A percentile compares a stretch with the other conserved stretches of the same genome.
These are phyloP conservation scores for Knufia fluminis DNA, from an alignment of 2,329 filamentous ascomycete genomes.

Conservation along the genomic window DNA sequence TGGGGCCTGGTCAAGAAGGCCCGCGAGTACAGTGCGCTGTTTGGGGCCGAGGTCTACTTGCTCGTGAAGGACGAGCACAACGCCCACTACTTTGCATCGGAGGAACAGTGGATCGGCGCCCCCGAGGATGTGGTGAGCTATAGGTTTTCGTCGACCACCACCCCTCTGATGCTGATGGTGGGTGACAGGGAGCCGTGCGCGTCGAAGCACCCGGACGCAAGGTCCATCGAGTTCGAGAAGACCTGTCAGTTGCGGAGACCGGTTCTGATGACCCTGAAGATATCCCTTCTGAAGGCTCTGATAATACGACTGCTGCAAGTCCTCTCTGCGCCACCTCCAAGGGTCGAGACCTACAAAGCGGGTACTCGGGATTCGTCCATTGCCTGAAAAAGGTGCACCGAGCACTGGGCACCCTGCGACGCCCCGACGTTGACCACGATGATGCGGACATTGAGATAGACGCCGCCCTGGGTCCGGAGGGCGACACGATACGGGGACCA, in stretches of 20 bases:
- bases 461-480: conserved; percentile 1
- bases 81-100: conserved; percentile 2
- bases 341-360: conserved; percentile 1
- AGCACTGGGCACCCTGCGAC: conserved; percentile 3
- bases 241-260: conserved; percentile 1
- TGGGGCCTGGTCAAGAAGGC: conserved; percentile 3
- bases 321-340: conserved; percentile 2
- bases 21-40: background rate
- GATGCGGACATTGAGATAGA: conserved; percentile 2
- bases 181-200: conserved; percentile 2
- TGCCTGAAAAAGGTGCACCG: conserved; percentile 1
- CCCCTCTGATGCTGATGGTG: conserved; percentile 1
- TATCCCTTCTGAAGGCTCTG: conserved; percentile 2
- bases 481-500: conserved; percentile 1
- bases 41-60: conserved; percentile 1
- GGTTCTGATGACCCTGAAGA: conserved; percentile 1
- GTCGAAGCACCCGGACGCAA: conserved; percentile 3
- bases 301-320: background rate
- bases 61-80: conserved; percentile 3
- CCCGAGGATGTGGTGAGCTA: conserved; percentile 3
- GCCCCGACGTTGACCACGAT: conserved; percentile 1
- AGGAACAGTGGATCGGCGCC: conserved; percentile 3
- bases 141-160: background rate
- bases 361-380: conserved; percentile 2
- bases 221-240: conserved; percentile 2